These are phyloP conservation scores for Fusarium sp. DNA, from an alignment of 2,329 filamentous ascomycete genomes.

Conservation along the genomic window DNA sequence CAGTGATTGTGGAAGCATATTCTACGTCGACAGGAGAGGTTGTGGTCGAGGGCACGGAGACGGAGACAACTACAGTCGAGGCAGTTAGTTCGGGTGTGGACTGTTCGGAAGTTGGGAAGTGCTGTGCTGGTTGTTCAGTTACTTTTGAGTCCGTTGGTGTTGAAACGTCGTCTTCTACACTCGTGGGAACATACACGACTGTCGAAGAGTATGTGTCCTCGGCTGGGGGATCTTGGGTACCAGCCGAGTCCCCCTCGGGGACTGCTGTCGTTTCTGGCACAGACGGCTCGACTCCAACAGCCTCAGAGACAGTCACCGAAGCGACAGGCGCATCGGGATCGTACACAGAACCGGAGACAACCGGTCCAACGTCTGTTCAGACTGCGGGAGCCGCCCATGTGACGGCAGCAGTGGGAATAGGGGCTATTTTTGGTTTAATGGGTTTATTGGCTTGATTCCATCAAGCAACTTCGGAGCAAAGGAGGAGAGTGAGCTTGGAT, in stretches of 20 bases:
- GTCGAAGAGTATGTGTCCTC: slow-evolving; percentile 32
- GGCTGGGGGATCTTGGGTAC: slow-evolving; percentile 22
- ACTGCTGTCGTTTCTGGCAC: not conserved
- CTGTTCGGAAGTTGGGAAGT: slow-evolving; percentile 34
- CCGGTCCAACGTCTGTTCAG: slow-evolving; percentile 35
- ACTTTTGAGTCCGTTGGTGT: not conserved
- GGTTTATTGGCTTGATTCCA: slow-evolving; percentile 41
- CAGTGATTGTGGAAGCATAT: slow-evolving; percentile 45
- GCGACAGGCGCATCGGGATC: slow-evolving; percentile 5
- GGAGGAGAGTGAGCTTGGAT: slow-evolving; percentile 2
- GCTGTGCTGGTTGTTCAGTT: slow-evolving; percentile 37
- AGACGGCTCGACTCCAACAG: slow-evolving; percentile 11
- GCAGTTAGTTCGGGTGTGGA: slow-evolving; percentile 35
- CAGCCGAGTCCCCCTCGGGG: slow-evolving; percentile 14
- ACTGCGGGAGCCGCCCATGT: slow-evolving; percentile 41
- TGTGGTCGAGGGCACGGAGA: slow-evolving; percentile 35
- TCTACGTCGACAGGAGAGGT: slow-evolving; percentile 46
- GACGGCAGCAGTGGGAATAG: slow-evolving; percentile 43
- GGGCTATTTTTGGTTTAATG: slow-evolving; percentile 44
- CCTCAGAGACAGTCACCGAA: slow-evolving; percentile 11
- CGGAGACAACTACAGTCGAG: slow-evolving; percentile 41
- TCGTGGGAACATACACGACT: slow-evolving; percentile 23
- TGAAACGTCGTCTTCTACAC: slow-evolving; percentile 9
- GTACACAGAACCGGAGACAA: slow-evolving; percentile 21
- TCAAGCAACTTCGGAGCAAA: not conserved